Percentiles rank a stretch among this genome's conserved stretches.
Conservation (phyloP, 768 basidiomycete genomes). For the Lactifluus rugatus region DNA sequence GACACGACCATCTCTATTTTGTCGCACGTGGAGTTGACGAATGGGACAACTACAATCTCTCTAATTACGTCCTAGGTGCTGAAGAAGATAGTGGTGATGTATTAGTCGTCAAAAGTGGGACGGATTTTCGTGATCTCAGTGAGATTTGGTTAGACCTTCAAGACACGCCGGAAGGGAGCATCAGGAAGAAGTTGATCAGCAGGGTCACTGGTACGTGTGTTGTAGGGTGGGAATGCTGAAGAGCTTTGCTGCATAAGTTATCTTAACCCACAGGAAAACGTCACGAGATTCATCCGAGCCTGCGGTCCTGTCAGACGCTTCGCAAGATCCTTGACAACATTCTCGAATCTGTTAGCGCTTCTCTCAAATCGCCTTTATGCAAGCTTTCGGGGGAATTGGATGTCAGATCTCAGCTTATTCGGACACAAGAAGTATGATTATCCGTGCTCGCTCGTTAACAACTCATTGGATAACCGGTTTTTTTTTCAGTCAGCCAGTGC, state of each 20-base stretch:
- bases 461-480: not conserved
- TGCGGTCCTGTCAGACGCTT: slow-evolving; percentile 36
- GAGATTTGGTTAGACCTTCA: slow-evolving; percentile 58
- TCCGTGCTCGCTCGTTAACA: not conserved
- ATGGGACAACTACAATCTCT: slow-evolving; percentile 59
- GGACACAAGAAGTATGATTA: slow-evolving; percentile 55
- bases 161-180: slow-evolving; percentile 48
- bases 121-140: slow-evolving; percentile 82
- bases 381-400: slow-evolving; percentile 58
- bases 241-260: not conserved
- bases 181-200: slow-evolving; percentile 56
- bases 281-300: slow-evolving; percentile 50
- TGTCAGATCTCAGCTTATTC: slow-evolving; percentile 62
- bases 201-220: slow-evolving; percentile 43
- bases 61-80: slow-evolving; percentile 46
- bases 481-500: slow-evolving; percentile 48
- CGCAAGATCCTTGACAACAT: slow-evolving; percentile 49
- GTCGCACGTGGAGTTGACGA: slow-evolving; percentile 51
- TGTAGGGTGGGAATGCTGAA: not conserved
- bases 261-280: slow-evolving; percentile 44
- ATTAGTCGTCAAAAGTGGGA: slow-evolving; percentile 76
- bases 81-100: slow-evolving; percentile 66
- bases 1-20: slow-evolving; percentile 84
- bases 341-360: slow-evolving; percentile 56
- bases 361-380: slow-evolving; percentile 70